phyloP scores from a whole-genome alignment of 805 yeast species.

The Kodamaea kaohsiungensis region DNA sequence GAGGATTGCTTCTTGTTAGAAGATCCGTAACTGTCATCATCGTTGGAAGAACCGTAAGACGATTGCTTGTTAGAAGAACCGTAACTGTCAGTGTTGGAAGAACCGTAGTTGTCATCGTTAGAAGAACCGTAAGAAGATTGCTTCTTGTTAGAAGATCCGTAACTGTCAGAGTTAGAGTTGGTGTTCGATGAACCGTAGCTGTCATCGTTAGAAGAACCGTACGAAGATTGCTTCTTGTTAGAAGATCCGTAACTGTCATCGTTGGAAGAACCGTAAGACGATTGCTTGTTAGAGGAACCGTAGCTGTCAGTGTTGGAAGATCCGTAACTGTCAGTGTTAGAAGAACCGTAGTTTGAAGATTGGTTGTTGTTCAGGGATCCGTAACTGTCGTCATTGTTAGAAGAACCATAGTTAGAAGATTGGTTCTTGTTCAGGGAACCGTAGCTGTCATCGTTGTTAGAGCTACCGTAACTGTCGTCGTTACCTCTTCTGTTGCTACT shows the following conservation, averaged over 20 bases:
- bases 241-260: constrained; percentile 24
- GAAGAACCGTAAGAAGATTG: constrained; percentile 28
- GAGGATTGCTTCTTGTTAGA: constrained; percentile 22
- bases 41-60: constrained; percentile 18
- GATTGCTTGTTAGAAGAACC: constrained; percentile 14
- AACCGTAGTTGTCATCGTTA: constrained; percentile 20
- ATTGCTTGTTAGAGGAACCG: constrained; percentile 16
- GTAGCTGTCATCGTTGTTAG: constrained; percentile 15
- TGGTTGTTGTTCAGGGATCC: constrained; percentile 13
- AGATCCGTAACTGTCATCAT: constrained; percentile 23
- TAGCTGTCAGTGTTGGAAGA: constrained; percentile 17
- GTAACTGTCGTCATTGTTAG: constrained; percentile 14
- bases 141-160: constrained; percentile 21
- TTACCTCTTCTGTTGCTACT: constrained; percentile 13
- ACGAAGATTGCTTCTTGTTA: constrained; percentile 17
- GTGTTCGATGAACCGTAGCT: constrained; percentile 16
- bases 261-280: constrained; percentile 21
- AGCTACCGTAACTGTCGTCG: constrained; percentile 18
- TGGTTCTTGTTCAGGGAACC: constrained; percentile 14
- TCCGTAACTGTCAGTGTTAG: constrained; percentile 16
- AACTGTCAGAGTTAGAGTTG: constrained; percentile 15
- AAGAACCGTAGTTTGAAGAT: constrained; percentile 24
- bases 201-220: constrained; percentile 16
- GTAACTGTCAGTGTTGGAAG: constrained; percentile 17
- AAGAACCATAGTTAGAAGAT: constrained; percentile 13